Conservation (phyloP, 2,329 filamentous ascomycete species). For the Chaetomium globosum region DNA sequence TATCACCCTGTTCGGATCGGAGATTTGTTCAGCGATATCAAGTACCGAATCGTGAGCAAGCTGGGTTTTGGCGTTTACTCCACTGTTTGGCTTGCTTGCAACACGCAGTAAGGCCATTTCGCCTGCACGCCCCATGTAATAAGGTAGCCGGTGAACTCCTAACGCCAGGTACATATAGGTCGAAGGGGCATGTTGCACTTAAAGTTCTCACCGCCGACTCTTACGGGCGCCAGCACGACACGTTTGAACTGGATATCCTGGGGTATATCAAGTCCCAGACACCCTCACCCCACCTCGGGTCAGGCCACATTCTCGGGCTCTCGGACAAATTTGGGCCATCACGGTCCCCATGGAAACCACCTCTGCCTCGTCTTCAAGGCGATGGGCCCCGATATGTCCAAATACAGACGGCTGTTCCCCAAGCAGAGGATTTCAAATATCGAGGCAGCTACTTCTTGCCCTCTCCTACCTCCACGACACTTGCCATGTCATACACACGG, state of each 20-base stretch:
- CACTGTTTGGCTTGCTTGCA: slow-evolving; percentile 24
- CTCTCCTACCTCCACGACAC: slow-evolving; percentile 19
- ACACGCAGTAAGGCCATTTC: slow-evolving; percentile 15
- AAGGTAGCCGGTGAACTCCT: not conserved
- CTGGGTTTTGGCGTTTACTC: slow-evolving; percentile 25
- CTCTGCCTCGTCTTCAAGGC: slow-evolving; percentile 25
- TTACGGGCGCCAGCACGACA: slow-evolving; percentile 9
- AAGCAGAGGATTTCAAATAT: slow-evolving; percentile 21
- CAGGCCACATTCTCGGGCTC: slow-evolving; percentile 12
- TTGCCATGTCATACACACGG: slow-evolving; percentile 25
- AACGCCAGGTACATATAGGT: not conserved
- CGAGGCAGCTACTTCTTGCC: slow-evolving; percentile 22
- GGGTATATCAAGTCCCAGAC: not conserved
- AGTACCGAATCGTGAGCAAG: slow-evolving; percentile 19
- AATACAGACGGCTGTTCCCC: slow-evolving; percentile 21
- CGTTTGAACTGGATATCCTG: slow-evolving; percentile 24
- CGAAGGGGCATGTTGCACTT: slow-evolving; percentile 22
- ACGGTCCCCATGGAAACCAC: slow-evolving; percentile 22
- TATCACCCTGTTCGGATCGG: slow-evolving; percentile 28
- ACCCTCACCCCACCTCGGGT: slow-evolving; percentile 2
- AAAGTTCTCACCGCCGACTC: slow-evolving; percentile 25
- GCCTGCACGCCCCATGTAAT: not conserved
- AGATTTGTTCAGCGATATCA: slow-evolving; percentile 19
- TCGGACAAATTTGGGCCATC: slow-evolving; percentile 24
- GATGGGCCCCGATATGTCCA: slow-evolving; percentile 23